Evolutionary conservation across 176 grass and related monocot species (phyloP).

Genomic region (Musa beccarii): DNA sequence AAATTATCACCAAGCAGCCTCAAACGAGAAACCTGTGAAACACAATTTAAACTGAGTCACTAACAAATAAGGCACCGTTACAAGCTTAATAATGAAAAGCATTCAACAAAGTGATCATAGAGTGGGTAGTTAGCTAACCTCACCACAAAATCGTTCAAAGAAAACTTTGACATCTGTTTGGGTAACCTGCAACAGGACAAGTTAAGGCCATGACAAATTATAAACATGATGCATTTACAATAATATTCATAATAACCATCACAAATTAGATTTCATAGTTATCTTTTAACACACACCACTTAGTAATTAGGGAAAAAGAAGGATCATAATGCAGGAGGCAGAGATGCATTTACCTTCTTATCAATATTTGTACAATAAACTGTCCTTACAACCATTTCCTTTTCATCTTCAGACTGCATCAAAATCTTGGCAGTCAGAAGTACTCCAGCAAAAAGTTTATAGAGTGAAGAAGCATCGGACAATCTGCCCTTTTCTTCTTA

Average conservation of each 20-base stretch:
- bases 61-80: not conserved
- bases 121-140: not conserved
- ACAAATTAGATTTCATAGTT: not conserved
- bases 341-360: slow-evolving; percentile 10
- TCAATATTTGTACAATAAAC: slow-evolving; percentile 22
- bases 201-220: not conserved
- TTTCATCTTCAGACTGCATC: slow-evolving; percentile 16
- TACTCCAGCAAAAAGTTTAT: not conserved
- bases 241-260: not conserved
- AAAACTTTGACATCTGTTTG: slow-evolving; percentile 13
- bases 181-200: slow-evolving; percentile 9
- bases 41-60: not conserved
- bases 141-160: slow-evolving; percentile 12
- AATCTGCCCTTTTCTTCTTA: not conserved
- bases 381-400: slow-evolving; percentile 22
- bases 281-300: not conserved
- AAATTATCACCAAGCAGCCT: slow-evolving; percentile 20
- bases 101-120: not conserved
- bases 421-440: not conserved
- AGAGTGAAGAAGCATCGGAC: not conserved
- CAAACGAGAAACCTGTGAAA: slow-evolving; percentile 12
- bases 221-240: not conserved
- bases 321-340: not conserved
- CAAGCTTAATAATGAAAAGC: not conserved
- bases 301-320: not conserved